phyloP scores from a whole-genome alignment of 805 yeast species.

The Monosporozyma servazzii region DNA sequence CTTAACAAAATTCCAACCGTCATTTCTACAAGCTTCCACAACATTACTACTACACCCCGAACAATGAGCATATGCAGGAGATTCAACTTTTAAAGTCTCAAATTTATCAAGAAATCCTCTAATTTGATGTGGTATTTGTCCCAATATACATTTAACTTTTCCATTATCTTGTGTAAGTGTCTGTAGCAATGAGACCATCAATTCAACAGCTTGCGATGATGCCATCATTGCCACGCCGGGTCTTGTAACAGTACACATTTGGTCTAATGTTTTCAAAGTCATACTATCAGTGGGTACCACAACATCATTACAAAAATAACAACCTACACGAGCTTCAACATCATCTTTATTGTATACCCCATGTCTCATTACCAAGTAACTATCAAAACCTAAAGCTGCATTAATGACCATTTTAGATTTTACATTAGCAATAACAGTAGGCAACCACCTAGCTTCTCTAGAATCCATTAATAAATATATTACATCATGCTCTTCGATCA shows the following conservation, averaged over 20 bases:
- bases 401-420: conserved; percentile 68
- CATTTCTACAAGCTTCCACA: conserved; percentile 37
- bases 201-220: conserved; percentile 76
- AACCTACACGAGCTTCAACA: conserved; percentile 49
- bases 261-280: conserved; percentile 85
- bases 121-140: conserved; percentile 79
- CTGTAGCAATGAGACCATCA: conserved; percentile 66
- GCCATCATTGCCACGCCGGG: conserved; percentile 94
- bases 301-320: conserved; percentile 93
- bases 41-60: conserved; percentile 76
- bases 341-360: conserved; percentile 39
- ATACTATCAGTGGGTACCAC: conserved; percentile 87
- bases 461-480: conserved; percentile 84
- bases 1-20: conserved; percentile 78
- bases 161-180: conserved; percentile 33
- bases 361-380: conserved; percentile 89
- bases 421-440: conserved; percentile 69
- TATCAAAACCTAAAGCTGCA: conserved; percentile 92
- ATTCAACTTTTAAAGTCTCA: conserved; percentile 51
- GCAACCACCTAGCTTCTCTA: conserved; percentile 96
- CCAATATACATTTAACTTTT: conserved; percentile 38
- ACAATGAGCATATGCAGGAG: conserved; percentile 70
- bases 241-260: conserved; percentile 97
- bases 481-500: conserved; percentile 64
- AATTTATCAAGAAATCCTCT: conserved; percentile 74